Percentiles rank a stretch among this genome's conserved stretches.
phyloP scores from a whole-genome alignment of 805 yeast genomes.

The Torulaspora indica region DNA sequence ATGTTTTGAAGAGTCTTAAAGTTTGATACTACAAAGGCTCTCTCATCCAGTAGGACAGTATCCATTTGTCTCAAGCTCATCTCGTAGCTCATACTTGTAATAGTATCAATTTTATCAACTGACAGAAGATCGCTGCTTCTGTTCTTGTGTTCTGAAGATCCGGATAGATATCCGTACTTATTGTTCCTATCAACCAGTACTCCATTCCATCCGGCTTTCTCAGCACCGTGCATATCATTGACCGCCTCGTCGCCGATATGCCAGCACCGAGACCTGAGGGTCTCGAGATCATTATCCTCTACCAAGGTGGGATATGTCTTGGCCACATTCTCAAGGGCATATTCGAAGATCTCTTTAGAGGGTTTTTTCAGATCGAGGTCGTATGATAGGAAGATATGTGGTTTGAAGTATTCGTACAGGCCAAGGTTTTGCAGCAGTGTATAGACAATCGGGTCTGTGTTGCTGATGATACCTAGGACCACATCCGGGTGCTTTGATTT shows the following conservation, averaged over 20 bases:
- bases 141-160: constrained; percentile 1
- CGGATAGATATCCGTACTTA: constrained; percentile 26
- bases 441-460: constrained; percentile 57
- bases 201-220: constrained; percentile 58
- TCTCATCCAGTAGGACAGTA: constrained; percentile 19
- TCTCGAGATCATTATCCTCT: constrained; percentile 11
- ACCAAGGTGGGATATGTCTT: constrained; percentile 22
- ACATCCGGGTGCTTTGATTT: constrained; percentile 34
- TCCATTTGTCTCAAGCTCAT: constrained; percentile 18
- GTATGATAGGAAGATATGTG: constrained; percentile 49
- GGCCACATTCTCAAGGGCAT: constrained; percentile 33
- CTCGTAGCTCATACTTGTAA: constrained; percentile 21
- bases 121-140: constrained; percentile 24
- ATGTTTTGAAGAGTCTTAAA: constrained; percentile 16
- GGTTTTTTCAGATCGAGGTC: constrained; percentile 56
- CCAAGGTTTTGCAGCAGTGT: constrained; percentile 45
- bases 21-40: constrained; percentile 27
- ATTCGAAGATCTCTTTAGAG: constrained; percentile 42
- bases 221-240: constrained; percentile 52
- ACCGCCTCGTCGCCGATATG: constrained; percentile 62
- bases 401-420: constrained; percentile 40
- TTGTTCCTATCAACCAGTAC: constrained; percentile 48
- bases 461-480: constrained; percentile 47
- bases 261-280: constrained; percentile 41
- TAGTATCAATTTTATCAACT: constrained; percentile 28